phyloP scores from a whole-genome alignment of 2,329 filamentous ascomycete genomes.

The Didymella lethalis region DNA sequence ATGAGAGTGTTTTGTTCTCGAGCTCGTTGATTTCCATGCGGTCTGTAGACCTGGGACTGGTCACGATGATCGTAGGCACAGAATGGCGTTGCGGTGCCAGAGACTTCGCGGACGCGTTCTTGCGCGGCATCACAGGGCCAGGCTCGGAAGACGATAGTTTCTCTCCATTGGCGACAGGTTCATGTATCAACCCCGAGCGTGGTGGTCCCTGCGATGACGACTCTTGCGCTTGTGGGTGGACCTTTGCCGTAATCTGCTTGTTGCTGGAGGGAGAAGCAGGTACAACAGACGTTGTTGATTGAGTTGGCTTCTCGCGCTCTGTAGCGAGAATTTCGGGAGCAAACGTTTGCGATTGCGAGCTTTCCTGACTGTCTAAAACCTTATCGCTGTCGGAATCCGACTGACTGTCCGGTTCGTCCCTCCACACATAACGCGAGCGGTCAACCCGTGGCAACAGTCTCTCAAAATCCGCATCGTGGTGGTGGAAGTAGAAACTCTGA shows the following conservation, averaged over 20 bases:
- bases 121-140: not conserved
- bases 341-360: not conserved
- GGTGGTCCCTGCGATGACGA: no score
- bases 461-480: constrained; percentile 12
- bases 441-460: constrained; percentile 8
- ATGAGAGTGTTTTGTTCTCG: not conserved
- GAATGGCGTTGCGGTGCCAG: not conserved
- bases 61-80: not conserved
- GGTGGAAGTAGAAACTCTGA: constrained; percentile 16
- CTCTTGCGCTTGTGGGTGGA: not conserved
- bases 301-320: not conserved
- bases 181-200: no score
- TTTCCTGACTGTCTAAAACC: not conserved
- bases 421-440: constrained; percentile 6
- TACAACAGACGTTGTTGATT: not conserved
- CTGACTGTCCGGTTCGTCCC: constrained; percentile 1
- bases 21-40: not conserved
- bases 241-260: no score
- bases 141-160: not conserved
- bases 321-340: no score
- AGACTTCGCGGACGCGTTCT: not conserved
- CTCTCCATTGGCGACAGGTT: not conserved
- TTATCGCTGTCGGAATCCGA: not conserved
- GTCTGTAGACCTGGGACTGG: not conserved
- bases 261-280: not conserved